Evolutionary conservation across 768 basidiomycete genomes (phyloP).

Genomic region (Mycena alexandri): DNA sequence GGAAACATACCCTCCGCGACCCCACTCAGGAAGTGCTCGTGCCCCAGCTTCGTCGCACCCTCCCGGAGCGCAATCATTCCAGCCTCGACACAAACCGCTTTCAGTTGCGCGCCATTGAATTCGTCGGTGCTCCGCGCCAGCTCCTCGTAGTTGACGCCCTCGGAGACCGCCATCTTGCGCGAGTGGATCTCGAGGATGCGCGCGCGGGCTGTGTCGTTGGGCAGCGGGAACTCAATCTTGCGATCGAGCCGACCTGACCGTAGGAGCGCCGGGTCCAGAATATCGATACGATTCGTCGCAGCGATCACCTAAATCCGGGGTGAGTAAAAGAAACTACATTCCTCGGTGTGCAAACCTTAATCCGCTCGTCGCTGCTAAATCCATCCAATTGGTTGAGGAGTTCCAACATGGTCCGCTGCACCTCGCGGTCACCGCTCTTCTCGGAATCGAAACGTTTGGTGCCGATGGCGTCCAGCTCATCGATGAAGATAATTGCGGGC

Average conservation of each 20-base stretch:
- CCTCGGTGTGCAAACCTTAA: conserved; percentile 75
- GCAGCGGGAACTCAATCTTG: conserved; percentile 98
- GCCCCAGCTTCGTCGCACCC: conserved; percentile 87
- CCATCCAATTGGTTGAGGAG: conserved; percentile 98
- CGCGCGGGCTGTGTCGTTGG: conserved; percentile 96
- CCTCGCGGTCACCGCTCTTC: conserved; percentile 98
- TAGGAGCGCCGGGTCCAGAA: conserved; percentile 97
- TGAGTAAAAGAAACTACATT: conserved; percentile 16
- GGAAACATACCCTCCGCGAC: conserved; percentile 80
- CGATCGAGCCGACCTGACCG: conserved; percentile 97
- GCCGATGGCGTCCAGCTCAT: conserved; percentile 98
- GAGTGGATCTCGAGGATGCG: conserved; percentile 97
- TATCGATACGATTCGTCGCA: conserved; percentile 98
- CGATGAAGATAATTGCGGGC: conserved; percentile 99
- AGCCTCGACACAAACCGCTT: conserved; percentile 98
- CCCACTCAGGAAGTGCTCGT: conserved; percentile 96
- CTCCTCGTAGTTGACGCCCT: conserved; percentile 97
- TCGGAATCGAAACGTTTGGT: conserved; percentile 99
- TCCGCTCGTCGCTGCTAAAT: conserved; percentile 95
- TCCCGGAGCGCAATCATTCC: conserved; percentile 98
- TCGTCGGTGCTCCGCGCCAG: conserved; percentile 97
- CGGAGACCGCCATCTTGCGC: conserved; percentile 90
- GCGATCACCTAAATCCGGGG: conserved; percentile 84
- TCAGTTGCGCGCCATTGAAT: conserved; percentile 97
- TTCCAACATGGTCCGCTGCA: conserved; percentile 99